Percentiles rank a stretch among this genome's conserved stretches.
phyloP scores from a whole-genome alignment of 1,284 basidiomycete genomes.

The Phylloporus gajari region DNA sequence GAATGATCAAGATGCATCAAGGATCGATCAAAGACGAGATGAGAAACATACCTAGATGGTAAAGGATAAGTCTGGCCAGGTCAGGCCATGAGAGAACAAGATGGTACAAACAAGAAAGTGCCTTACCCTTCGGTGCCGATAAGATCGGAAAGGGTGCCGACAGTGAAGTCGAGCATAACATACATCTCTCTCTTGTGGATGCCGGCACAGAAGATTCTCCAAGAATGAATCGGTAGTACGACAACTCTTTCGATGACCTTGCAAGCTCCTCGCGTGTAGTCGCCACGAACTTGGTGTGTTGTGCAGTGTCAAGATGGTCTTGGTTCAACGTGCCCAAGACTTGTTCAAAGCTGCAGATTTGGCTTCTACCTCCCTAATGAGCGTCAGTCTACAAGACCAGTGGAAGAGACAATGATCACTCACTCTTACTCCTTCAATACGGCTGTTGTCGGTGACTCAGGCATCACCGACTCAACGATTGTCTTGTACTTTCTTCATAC shows the following conservation, averaged over 20 bases:
- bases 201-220: constrained; percentile 65
- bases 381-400: neutral
- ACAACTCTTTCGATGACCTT: constrained; percentile 59
- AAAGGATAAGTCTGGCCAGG: constrained; percentile 61
- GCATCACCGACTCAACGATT: too few relatives aligned
- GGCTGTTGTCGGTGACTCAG: too few relatives aligned
- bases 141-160: constrained; percentile 90
- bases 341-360: constrained; percentile 63
- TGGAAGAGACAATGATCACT: too few relatives aligned
- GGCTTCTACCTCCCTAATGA: constrained; percentile 62
- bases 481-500: too few relatives aligned
- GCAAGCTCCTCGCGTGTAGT: constrained; percentile 64
- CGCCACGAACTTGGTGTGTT: constrained; percentile 61
- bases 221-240: constrained; percentile 70
- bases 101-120: constrained; percentile 9
- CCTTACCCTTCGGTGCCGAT: constrained; percentile 83
- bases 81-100: constrained; percentile 22
- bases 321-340: constrained; percentile 56
- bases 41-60: too few relatives aligned
- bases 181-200: constrained; percentile 88
- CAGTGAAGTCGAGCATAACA: constrained; percentile 90
- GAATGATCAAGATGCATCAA: too few relatives aligned
- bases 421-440: too few relatives aligned
- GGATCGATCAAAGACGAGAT: too few relatives aligned
- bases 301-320: constrained; percentile 60